phyloP scores from a whole-genome alignment of 2,329 filamentous ascomycete species.

The Nemania bipapillata region DNA sequence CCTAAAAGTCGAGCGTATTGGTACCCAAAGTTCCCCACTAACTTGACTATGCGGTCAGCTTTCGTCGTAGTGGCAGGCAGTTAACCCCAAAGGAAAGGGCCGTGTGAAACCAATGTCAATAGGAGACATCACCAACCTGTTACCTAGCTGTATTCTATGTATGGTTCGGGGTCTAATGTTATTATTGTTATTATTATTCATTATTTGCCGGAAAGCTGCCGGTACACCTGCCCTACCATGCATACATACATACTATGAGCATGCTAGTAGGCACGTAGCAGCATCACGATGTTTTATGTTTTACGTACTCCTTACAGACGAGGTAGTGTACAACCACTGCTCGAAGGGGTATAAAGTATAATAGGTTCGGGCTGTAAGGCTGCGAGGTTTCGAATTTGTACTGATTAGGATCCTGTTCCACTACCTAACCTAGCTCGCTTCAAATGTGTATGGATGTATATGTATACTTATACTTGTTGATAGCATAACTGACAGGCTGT shows the following conservation, averaged over 20 bases:
- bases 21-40: slow-evolving; percentile 35
- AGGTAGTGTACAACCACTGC: not conserved
- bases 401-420: slow-evolving; percentile 19
- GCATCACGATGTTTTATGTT: slow-evolving; percentile 25
- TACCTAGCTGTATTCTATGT: slow-evolving; percentile 11
- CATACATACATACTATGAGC: slow-evolving; percentile 7
- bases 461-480: slow-evolving; percentile 11
- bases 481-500: slow-evolving; percentile 19
- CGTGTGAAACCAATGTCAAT: slow-evolving; percentile 26
- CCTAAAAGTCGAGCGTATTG: slow-evolving; percentile 26
- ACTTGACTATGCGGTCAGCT: slow-evolving; percentile 18
- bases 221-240: too few species aligned
- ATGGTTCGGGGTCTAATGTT: slow-evolving; percentile 18
- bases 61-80: slow-evolving; percentile 21
- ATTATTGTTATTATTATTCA: too few species aligned
- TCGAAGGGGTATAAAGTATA: not conserved
- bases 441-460: slow-evolving; percentile 11
- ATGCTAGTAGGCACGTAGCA: slow-evolving; percentile 5
- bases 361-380: slow-evolving; percentile 32
- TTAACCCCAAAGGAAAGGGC: slow-evolving; percentile 20
- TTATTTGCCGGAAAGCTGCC: slow-evolving; percentile 35
- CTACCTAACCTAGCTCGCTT: slow-evolving; percentile 7
- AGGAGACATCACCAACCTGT: slow-evolving; percentile 23
- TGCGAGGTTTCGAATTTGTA: slow-evolving; percentile 26
- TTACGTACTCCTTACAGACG: slow-evolving; percentile 15